A percentile compares a stretch with the other conserved stretches of the same genome.
These are phyloP conservation scores for Zygosaccharomyces siamensis DNA, from an alignment of 805 yeast genomes.

Conservation along the genomic window DNA sequence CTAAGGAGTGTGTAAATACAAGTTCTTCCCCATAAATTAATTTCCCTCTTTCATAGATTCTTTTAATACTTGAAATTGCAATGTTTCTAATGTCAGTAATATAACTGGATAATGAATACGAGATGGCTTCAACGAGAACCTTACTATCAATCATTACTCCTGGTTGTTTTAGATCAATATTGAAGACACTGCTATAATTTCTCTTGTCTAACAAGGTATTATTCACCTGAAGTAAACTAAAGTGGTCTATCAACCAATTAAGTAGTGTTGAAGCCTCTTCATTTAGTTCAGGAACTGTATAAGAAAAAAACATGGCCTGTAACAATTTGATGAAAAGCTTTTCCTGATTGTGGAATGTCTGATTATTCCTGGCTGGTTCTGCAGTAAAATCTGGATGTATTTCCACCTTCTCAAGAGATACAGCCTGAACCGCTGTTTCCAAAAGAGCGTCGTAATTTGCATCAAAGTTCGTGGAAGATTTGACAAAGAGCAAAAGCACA, in stretches of 20 bases:
- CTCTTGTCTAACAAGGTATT: conserved; percentile 65
- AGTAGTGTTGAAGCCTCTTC: conserved; percentile 63
- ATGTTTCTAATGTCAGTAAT: conserved; percentile 61
- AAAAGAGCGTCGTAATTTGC: conserved; percentile 41
- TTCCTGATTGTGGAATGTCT: conserved; percentile 55
- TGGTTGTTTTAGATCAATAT: conserved; percentile 78
- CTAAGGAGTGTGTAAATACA: conserved; percentile 66
- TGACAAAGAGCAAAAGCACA: conserved; percentile 61
- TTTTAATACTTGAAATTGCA: conserved; percentile 63
- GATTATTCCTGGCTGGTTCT: conserved; percentile 44
- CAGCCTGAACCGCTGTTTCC: conserved; percentile 44
- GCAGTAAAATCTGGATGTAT: conserved; percentile 36
- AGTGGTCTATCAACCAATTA: conserved; percentile 68
- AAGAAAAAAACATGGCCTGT: conserved; percentile 69
- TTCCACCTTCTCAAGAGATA: conserved; percentile 28
- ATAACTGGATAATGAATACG: conserved; percentile 76
- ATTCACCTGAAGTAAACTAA: conserved; percentile 71
- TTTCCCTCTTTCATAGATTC: conserved; percentile 56
- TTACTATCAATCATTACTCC: conserved; percentile 61
- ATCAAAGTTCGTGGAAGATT: conserved; percentile 38
- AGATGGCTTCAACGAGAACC: conserved; percentile 67
- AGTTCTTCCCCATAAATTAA: conserved; percentile 65
- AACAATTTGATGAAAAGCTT: conserved; percentile 58
- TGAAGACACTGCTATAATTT: conserved; percentile 63
- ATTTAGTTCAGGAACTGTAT: conserved; percentile 65